Evolutionary conservation across 352 stramenopile genomes (phyloP).

Genomic region (Discostella stelligera): DNA sequence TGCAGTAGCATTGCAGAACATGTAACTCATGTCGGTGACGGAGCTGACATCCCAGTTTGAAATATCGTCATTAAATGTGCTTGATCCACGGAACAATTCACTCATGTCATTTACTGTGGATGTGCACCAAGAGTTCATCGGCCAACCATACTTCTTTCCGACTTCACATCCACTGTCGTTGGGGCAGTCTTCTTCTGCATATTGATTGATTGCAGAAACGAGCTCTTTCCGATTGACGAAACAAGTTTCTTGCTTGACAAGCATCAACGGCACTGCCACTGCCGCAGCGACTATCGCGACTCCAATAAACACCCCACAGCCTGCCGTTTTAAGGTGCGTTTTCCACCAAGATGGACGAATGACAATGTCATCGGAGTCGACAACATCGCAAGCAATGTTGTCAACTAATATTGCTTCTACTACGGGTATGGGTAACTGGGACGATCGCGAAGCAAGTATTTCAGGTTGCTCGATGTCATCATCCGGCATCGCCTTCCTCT

Average conservation of each 20-base stretch:
- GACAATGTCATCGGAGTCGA: not conserved
- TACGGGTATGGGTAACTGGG: not conserved
- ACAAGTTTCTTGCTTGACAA: no score
- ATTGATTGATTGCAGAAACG: no score
- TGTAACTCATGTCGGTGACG: constrained; percentile 10
- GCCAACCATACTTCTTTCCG: no score
- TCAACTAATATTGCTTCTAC: constrained; percentile 4
- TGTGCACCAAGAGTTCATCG: no score
- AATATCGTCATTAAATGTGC: not conserved
- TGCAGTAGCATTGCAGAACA: not conserved
- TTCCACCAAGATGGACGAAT: constrained; percentile 1
- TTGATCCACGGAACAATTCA: not conserved
- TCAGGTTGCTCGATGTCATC: no score
- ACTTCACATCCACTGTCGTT: no score
- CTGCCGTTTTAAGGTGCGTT: constrained; percentile 2
- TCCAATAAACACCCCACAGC: not conserved
- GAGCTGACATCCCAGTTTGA: not conserved
- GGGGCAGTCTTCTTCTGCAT: not conserved
- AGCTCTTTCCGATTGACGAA: no score
- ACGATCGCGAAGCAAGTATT: no score
- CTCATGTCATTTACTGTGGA: not conserved
- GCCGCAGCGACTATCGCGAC: no score
- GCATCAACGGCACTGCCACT: no score
- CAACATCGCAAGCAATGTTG: not conserved
- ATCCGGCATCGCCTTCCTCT: no score